Evolutionary conservation across 148 eudicot species (phyloP).

Genomic region (Rhododendron simsii): DNA sequence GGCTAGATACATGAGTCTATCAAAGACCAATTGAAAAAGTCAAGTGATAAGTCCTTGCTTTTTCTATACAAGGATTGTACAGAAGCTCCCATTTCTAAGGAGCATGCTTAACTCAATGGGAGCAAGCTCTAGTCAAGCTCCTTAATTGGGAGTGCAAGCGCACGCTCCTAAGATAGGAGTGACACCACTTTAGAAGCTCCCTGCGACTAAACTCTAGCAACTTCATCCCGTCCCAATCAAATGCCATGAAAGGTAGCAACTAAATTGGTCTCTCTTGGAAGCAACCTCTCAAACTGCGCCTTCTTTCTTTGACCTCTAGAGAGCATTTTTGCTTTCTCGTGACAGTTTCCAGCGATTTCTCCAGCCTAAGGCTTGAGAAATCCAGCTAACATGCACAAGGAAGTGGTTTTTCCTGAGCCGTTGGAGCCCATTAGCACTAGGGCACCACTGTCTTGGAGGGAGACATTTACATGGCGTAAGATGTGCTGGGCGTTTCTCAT

Average conservation of each 20-base stretch:
- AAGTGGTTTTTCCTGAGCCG: constrained; percentile 86
- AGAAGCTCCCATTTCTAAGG: no score
- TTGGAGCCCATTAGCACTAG: constrained; percentile 70
- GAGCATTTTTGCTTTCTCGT: no score
- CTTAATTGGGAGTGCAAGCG: no score
- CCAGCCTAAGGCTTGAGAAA: constrained; percentile 36
- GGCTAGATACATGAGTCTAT: no score
- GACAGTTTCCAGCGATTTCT: constrained; percentile 22
- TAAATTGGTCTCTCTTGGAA: constrained; percentile 91
- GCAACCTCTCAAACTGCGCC: constrained; percentile 69
- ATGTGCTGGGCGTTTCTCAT: constrained; percentile 95
- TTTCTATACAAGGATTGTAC: no score
- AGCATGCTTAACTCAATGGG: no score
- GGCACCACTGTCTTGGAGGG: constrained; percentile 76
- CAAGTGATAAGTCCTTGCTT: no score
- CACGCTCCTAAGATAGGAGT: no score
- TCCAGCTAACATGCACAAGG: constrained; percentile 17
- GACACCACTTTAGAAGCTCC: no score
- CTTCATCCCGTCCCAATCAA: constrained; percentile 81
- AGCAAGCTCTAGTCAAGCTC: no score
- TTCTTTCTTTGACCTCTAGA: constrained; percentile 57
- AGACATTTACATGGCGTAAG: constrained; percentile 66
- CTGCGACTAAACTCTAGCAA: not conserved
- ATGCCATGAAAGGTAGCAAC: constrained; percentile 87
- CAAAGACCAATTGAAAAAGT: no score